A percentile compares a stretch with the other conserved stretches of the same genome.
These are phyloP conservation scores for Fusarium sp. DNA, from an alignment of 2,329 filamentous ascomycete genomes.

Conservation along the genomic window DNA sequence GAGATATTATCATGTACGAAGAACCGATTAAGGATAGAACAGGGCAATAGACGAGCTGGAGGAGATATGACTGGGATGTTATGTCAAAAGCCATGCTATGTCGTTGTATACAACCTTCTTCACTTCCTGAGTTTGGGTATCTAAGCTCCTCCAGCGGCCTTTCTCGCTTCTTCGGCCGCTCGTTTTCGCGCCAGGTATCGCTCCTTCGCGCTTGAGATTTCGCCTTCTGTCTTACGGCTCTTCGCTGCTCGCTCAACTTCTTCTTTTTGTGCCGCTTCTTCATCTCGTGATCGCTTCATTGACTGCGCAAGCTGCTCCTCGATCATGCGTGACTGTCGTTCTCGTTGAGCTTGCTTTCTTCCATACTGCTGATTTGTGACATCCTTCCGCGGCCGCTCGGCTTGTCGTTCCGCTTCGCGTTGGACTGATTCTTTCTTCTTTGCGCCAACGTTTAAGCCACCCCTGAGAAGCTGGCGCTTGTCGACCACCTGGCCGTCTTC, in stretches of 20 bases:
- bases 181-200: conserved; percentile 82
- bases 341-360: conserved; percentile 75
- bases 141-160: conserved; percentile 47
- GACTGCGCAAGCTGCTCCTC: conserved; percentile 80
- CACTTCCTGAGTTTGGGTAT: conserved; percentile 45
- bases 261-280: conserved; percentile 72
- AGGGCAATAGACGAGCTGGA: conserved; percentile 34
- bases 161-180: conserved; percentile 75
- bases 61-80: conserved; percentile 26
- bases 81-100: conserved; percentile 32
- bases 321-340: conserved; percentile 82
- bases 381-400: conserved; percentile 50
- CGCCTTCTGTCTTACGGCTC: conserved; percentile 80
- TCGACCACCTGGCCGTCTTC: conserved; percentile 87
- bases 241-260: conserved; percentile 75
- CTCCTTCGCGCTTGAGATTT: conserved; percentile 83
- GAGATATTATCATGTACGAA: conserved; percentile 17
- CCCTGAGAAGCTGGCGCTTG: conserved; percentile 81
- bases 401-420: conserved; percentile 39
- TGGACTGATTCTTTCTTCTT: conserved; percentile 66
- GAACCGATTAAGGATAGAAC: conserved; percentile 29
- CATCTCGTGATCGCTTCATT: conserved; percentile 77
- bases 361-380: conserved; percentile 58
- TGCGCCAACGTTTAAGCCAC: conserved; percentile 78
- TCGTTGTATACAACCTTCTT: conserved; percentile 26